phyloP scores from a whole-genome alignment of 495 filamentous ascomycete species.

The Trichocladium uniseriatum region DNA sequence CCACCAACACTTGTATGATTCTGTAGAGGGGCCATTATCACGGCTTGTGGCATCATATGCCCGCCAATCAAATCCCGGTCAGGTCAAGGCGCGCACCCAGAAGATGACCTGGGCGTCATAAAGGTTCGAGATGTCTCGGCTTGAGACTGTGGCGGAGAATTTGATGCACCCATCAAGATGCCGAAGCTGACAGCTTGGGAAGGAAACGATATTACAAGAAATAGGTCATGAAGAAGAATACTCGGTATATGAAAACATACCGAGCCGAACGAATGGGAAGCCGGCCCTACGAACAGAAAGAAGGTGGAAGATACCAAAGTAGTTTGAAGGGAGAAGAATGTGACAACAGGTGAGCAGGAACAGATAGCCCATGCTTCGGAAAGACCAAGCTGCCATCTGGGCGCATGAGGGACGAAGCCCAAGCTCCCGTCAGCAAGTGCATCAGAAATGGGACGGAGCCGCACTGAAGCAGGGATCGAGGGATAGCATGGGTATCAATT shows the following conservation, averaged over 20 bases:
- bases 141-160: no score
- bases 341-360: no score
- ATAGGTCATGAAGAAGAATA: conserved; percentile 10
- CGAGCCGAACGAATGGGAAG: conserved; percentile 18
- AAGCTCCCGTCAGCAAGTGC: conserved; percentile 11
- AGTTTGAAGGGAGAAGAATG: conserved; percentile 24
- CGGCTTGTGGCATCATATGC: conserved; percentile 17
- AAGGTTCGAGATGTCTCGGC: no score
- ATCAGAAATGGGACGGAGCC: conserved; percentile 22
- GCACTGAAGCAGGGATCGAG: conserved; percentile 10
- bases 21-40: conserved; percentile 26
- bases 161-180: no score
- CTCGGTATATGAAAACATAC: neutral
- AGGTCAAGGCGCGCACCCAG: conserved; percentile 14
- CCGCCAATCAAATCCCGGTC: conserved; percentile 7
- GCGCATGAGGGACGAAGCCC: conserved; percentile 20
- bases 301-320: conserved; percentile 14
- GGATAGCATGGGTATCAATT: conserved; percentile 8
- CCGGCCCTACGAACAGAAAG: conserved; percentile 21
- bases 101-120: conserved; percentile 5
- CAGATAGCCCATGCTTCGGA: no score
- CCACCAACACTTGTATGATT: neutral
- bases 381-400: conserved; percentile 16
- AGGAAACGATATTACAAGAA: conserved; percentile 12
- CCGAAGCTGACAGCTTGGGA: no score